phyloP scores from a whole-genome alignment of 805 yeast genomes.

The Aciculoconidium aculeatum region DNA sequence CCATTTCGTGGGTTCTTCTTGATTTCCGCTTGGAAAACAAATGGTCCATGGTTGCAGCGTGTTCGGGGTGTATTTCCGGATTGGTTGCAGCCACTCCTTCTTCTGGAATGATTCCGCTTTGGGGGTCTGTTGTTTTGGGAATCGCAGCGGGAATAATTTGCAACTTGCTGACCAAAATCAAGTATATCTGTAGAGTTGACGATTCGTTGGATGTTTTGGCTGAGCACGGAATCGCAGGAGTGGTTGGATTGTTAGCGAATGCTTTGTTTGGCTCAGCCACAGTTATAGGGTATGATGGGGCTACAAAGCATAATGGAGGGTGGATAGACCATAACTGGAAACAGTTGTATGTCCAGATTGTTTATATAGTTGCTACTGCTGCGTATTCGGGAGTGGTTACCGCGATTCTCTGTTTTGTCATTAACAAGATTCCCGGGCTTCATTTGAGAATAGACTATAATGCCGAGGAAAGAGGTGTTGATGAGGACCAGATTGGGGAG shows the following conservation, averaged over 20 bases:
- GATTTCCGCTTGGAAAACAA: conserved; percentile 85
- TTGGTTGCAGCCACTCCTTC: conserved; percentile 96
- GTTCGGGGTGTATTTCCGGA: conserved; percentile 95
- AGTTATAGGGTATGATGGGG: conserved; percentile 88
- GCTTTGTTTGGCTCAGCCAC: conserved; percentile 83
- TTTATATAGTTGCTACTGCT: conserved; percentile 65
- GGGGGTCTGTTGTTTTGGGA: conserved; percentile 87
- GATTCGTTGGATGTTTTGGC: conserved; percentile 94
- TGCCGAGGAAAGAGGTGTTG: conserved; percentile 86
- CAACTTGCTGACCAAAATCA: conserved; percentile 84
- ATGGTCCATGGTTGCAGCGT: conserved; percentile 91
- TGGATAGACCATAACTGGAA: conserved; percentile 89
- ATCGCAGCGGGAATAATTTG: conserved; percentile 75
- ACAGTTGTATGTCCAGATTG: conserved; percentile 87
- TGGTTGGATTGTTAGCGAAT: conserved; percentile 83
- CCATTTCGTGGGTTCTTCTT: conserved; percentile 83
- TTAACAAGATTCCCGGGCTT: conserved; percentile 77
- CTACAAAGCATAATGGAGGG: conserved; percentile 81
- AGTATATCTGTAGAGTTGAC: conserved; percentile 75
- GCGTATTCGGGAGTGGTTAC: conserved; percentile 79
- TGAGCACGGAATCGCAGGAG: conserved; percentile 98
- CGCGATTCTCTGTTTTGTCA: conserved; percentile 63
- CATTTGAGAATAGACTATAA: conserved; percentile 74
- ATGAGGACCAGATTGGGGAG: conserved; percentile 96
- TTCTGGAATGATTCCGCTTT: conserved; percentile 83